Percentiles rank a stretch among this genome's conserved stretches.
These are phyloP conservation scores for Trypanosoma boissoni DNA, from an alignment of 208 protist genomes.

Conservation along the genomic window DNA sequence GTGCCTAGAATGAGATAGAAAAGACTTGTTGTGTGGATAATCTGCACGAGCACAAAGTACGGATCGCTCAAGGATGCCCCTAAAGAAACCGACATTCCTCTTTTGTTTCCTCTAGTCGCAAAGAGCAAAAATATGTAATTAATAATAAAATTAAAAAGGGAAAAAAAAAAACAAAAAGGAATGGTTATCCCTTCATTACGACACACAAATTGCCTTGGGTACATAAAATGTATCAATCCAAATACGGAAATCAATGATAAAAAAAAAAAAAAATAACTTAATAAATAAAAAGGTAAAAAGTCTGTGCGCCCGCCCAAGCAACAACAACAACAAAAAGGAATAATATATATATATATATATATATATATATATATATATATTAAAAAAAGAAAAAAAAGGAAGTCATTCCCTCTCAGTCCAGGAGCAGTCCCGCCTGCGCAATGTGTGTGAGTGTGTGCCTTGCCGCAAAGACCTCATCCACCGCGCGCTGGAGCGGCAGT, in stretches of 20 bases:
- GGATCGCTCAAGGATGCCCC: slow-evolving; percentile 49
- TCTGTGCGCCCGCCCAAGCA: background rate
- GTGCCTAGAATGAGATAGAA: slow-evolving; percentile 56
- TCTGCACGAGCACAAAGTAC: slow-evolving; percentile 56
- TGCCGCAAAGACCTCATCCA: slow-evolving; percentile 17
- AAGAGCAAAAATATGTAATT: too few species aligned
- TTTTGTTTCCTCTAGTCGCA: too few species aligned
- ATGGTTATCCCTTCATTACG: too few species aligned
- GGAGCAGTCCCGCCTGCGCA: slow-evolving; percentile 14
- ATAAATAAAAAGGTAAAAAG: slow-evolving; percentile 3
- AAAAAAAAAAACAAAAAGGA: slow-evolving; percentile 8
- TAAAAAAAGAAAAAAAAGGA: slow-evolving; percentile 8
- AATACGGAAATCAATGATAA: too few species aligned
- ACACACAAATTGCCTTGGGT: too few species aligned
- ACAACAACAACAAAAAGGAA: background rate
- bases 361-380: slow-evolving; percentile 3
- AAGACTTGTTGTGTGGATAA: slow-evolving; percentile 51
- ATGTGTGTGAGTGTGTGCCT: slow-evolving; percentile 15
- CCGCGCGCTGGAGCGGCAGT: background rate
- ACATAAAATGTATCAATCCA: too few species aligned
- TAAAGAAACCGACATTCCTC: slow-evolving; percentile 58
- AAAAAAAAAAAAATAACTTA: slow-evolving; percentile 6
- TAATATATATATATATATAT: background rate
- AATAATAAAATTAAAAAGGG: background rate
- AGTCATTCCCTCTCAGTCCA: background rate